A percentile compares a stretch with the other conserved stretches of the same genome.
phyloP scores from a whole-genome alignment of 1,284 basidiomycete genomes.

The Melampsora larici-populina region DNA sequence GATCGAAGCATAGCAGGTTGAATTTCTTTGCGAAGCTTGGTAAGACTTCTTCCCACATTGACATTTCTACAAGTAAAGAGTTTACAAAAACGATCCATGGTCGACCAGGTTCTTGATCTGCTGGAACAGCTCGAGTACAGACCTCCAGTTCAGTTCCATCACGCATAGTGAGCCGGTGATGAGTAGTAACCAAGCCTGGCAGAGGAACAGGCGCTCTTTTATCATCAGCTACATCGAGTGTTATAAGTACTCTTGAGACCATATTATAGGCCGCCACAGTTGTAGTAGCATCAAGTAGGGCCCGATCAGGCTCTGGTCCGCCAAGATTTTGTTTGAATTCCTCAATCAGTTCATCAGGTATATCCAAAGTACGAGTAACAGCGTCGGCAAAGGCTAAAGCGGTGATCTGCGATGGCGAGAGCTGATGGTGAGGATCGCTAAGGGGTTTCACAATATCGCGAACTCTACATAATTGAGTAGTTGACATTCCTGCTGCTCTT shows the following conservation, averaged over 20 bases:
- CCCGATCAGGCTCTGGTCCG: constrained; percentile 49
- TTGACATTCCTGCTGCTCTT: constrained; percentile 53
- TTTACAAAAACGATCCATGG: constrained; percentile 56
- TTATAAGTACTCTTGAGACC: constrained; percentile 56
- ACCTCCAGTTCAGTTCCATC: constrained; percentile 33
- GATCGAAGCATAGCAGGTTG: constrained; percentile 56
- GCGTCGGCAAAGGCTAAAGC: constrained; percentile 55
- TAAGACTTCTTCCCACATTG: constrained; percentile 55
- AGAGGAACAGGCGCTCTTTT: constrained; percentile 51
- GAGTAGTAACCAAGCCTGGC: constrained; percentile 47
- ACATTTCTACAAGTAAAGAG: constrained; percentile 56
- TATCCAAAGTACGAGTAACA: constrained; percentile 53
- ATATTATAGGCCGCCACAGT: constrained; percentile 57
- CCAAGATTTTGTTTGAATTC: constrained; percentile 50
- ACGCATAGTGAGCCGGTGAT: constrained; percentile 22
- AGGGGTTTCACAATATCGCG: constrained; percentile 51
- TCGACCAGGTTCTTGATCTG: constrained; percentile 20
- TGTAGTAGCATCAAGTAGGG: constrained; percentile 55
- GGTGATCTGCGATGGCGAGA: constrained; percentile 51
- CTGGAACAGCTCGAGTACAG: constrained; percentile 21
- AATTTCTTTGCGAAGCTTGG: constrained; percentile 52
- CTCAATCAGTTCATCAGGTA: constrained; percentile 50
- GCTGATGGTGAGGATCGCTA: constrained; percentile 46
- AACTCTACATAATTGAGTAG: constrained; percentile 54
- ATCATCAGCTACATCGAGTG: constrained; percentile 55